Evolutionary conservation across 2,329 filamentous ascomycete genomes (phyloP).

Genomic region (Colletotrichum cereale): DNA sequence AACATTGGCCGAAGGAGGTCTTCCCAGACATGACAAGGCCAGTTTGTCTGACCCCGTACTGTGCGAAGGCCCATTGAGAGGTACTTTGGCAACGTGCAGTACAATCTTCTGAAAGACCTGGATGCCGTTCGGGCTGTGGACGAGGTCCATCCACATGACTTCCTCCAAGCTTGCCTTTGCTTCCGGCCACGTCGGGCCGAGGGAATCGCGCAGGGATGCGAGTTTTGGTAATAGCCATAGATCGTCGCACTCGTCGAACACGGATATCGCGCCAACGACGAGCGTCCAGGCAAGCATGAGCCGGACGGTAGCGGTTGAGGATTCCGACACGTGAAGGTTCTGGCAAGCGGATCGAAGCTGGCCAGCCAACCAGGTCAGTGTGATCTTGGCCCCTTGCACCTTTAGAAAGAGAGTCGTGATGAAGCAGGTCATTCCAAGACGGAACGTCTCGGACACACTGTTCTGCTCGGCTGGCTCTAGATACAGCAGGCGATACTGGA

Average conservation of each 20-base stretch:
- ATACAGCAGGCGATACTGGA: constrained; percentile 33
- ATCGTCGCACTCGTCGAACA: constrained; percentile 42
- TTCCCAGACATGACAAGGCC: too few relatives aligned
- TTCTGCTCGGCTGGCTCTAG: neutral
- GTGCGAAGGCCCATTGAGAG: neutral
- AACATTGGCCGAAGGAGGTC: neutral
- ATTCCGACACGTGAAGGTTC: neutral
- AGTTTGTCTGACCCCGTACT: too few relatives aligned
- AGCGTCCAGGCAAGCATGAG: constrained; percentile 44
- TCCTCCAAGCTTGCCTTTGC: constrained; percentile 40
- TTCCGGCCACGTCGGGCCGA: constrained; percentile 42
- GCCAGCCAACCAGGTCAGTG: constrained; percentile 27
- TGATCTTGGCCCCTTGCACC: constrained; percentile 36
- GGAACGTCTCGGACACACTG: constrained; percentile 28
- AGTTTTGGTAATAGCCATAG: constrained; percentile 44
- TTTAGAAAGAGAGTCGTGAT: constrained; percentile 47
- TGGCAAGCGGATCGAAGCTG: neutral
- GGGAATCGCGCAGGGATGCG: constrained; percentile 22
- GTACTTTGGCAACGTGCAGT: constrained; percentile 17
- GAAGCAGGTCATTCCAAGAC: constrained; percentile 48
- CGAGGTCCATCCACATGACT: constrained; percentile 46
- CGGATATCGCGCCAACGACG: constrained; percentile 43
- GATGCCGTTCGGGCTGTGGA: constrained; percentile 44
- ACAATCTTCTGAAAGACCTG: constrained; percentile 33
- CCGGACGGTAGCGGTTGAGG: constrained; percentile 40